A percentile compares a stretch with the other conserved stretches of the same genome.
Conservation (phyloP, 2,329 filamentous ascomycete genomes). For the Nemania sp. region DNA sequence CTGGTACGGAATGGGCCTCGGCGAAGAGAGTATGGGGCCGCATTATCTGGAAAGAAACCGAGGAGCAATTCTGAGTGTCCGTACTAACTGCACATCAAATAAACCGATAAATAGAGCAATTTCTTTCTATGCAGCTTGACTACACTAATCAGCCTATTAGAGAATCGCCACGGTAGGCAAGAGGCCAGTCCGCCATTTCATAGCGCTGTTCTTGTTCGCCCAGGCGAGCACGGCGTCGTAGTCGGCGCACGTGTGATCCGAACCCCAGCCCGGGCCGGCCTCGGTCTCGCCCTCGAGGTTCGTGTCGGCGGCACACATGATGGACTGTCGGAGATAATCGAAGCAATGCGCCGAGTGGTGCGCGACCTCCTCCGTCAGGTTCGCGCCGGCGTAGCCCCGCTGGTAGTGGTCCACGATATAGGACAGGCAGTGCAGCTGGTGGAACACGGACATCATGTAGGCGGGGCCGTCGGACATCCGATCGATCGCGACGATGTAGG, state of each 20-base stretch:
- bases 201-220: conserved; percentile 41
- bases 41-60: too few species aligned
- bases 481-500: conserved; percentile 40
- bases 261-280: conserved; percentile 44
- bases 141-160: not conserved
- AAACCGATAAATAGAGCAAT: too few species aligned
- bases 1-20: too few species aligned
- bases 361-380: conserved; percentile 42
- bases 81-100: too few species aligned
- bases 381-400: conserved; percentile 41
- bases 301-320: conserved; percentile 46
- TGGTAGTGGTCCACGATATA: conserved; percentile 44
- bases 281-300: conserved; percentile 46
- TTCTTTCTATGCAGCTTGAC: too few species aligned
- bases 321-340: conserved; percentile 45
- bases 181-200: conserved; percentile 40
- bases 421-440: conserved; percentile 47
- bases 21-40: too few species aligned
- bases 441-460: conserved; percentile 47
- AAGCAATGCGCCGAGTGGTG: conserved; percentile 47
- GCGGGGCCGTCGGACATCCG: conserved; percentile 42
- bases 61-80: too few species aligned
- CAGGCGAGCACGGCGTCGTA: conserved; percentile 44
- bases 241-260: conserved; percentile 43
- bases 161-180: conserved; percentile 37